Evolutionary conservation across 192 early-diverging fungal genomes (phyloP).

Genomic region (Coemansia sp.): DNA sequence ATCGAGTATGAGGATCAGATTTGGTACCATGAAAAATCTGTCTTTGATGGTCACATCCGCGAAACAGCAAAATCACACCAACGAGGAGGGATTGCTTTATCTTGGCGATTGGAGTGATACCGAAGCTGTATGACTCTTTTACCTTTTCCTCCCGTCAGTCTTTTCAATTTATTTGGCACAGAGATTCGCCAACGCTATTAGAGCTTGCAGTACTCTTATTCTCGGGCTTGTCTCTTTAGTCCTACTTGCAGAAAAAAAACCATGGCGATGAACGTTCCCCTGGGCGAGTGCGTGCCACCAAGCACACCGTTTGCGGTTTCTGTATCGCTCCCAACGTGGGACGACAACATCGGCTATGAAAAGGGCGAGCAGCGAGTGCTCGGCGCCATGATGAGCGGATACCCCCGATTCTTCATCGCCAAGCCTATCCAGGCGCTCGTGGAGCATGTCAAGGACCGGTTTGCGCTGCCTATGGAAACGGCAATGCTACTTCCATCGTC

Average conservation of each 20-base stretch:
- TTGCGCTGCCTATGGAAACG: conserved; percentile 65
- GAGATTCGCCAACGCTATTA: too few relatives aligned
- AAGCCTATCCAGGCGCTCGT: conserved; percentile 50
- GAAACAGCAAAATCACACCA: background rate
- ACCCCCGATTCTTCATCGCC: conserved; percentile 92
- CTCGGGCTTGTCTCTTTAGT: too few relatives aligned
- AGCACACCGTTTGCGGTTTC: conserved; percentile 83
- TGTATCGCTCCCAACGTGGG: conserved; percentile 88
- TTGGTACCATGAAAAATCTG: conserved; percentile 19
- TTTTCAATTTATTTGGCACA: too few relatives aligned
- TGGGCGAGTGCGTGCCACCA: conserved; percentile 77
- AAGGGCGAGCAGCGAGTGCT: conserved; percentile 77
- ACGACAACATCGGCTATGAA: conserved; percentile 91
- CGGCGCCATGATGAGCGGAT: conserved; percentile 76
- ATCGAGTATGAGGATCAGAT: conserved; percentile 7
- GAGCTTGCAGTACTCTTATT: too few relatives aligned
- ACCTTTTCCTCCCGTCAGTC: background rate
- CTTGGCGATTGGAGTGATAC: too few relatives aligned
- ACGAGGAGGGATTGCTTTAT: too few relatives aligned
- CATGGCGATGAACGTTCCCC: conserved; percentile 32
- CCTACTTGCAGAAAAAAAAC: background rate
- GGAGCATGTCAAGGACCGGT: conserved; percentile 58
- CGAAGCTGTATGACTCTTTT: background rate
- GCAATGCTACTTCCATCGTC: conserved; percentile 78
- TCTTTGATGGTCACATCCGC: background rate